Base-by-base conservation (phyloP, 805 yeast species). In the Candida manassasensis region DNA sequence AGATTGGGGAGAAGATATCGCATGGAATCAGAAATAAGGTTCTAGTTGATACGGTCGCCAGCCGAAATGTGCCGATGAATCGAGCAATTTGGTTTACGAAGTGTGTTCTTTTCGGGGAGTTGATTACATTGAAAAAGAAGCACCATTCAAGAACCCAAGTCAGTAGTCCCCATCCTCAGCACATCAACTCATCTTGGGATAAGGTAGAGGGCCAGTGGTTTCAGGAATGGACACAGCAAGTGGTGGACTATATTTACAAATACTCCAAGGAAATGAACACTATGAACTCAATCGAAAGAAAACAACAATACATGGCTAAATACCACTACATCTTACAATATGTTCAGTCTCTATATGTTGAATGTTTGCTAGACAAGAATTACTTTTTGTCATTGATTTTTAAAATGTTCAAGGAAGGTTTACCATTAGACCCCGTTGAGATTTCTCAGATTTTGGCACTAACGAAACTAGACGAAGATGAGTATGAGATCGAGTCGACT, bases 61-160 rank as follows among this genome's bases (percentile, higher is more conserved):
- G 62, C 16, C 79, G 81, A 49, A 61, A 63, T 21, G 79, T 90
- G 0, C 96, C 97, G 0, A 62, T 83, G 2, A 53, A 73, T n/a
- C 66, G 97, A 40, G 95, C 96, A 0, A 57, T 90, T 2, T 90
- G 98, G 98, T 73, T 93, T 40, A 83, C 90, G 3, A 77, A 85
- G 43, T 86, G 96, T 56, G 86, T 89, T 3, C 79, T 89, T 16
- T 79, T 84, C 9, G 84, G 88, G 43, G 96, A 87, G 35, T 50
- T 59, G n/a, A 27, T 54, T 12, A 50, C 62, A 3, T 48, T 63
- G 13, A 47, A 63, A 8, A 55, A 56, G 36, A 64, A 62, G 36
- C 44, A 52, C 27, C 61, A 50, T 32, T 37, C 52, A 3, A 53
- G 47, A 22, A 40, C 22, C 6, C 28, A 28, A 14, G 16, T 35